Base-by-base conservation (phyloP, 169 alveolate species). In the Plasmodium yoelii region DNA sequence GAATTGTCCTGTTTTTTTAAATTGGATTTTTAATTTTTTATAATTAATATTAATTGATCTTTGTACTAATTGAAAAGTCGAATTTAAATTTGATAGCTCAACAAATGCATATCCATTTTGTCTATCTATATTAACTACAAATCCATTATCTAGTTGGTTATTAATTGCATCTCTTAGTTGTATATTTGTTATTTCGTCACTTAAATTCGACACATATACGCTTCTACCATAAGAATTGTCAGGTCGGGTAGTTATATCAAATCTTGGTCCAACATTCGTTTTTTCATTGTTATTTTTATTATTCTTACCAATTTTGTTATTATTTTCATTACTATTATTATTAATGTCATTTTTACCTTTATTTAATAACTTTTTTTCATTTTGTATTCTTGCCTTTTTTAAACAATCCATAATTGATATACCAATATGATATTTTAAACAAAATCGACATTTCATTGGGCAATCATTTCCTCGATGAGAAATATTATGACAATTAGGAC, bases 401-500 rank as follows among this genome's bases (percentile, higher is more conserved):
- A 82, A 82, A 24, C 90, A 82, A 51, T 82, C 90, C 90, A 82
- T 82, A 46, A 82, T 82, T 10, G 90, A 82, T 44, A 69, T 49
- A 22, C 90, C 90, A 19, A 56, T 61, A 18, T 82, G 90, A 34
- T 56, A 82, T 67, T 82, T 82, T 39, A 82, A 26, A 47, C 90
- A 82, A 57, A 82, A 82, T 22, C 90, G 71, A 15, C 90, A 82
- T 60, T 82, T 82, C 90, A 82, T 82, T 24, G 90, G 90, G 39
- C 90, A 82, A 24, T 82, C 90, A 56, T 82, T 82, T 46, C 95
- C 95, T 61, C 95, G 64, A 47, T 93, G 95, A 12, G 94, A 88
- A 42, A 90, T 74, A 12, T 90, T 87, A 75, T 93, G 95, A 60
- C 95, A 93, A 67, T 93, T 93, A 15, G 95, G 95, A 55, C 95